Conservation (phyloP, 345 rosid species). For the Ailanthus altissimus region DNA sequence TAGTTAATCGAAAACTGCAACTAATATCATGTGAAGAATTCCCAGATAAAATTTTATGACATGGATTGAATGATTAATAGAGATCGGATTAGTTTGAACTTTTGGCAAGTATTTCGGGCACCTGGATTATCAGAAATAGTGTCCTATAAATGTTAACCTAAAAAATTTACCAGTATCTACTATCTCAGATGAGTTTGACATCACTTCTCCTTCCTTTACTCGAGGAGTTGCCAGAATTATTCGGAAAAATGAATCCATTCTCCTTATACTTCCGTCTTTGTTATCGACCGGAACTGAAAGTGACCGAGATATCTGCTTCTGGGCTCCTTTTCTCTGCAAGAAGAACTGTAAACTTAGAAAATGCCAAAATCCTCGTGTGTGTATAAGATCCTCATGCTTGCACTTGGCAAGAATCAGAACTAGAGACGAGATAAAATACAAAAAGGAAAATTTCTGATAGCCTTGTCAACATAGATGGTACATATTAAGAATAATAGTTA, state of each 20-base stretch:
- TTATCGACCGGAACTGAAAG: conserved; percentile 74
- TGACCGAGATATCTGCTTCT: conserved; percentile 60
- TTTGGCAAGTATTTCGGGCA: neutral
- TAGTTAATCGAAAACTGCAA: neutral
- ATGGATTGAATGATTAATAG: neutral
- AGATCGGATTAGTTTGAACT: neutral
- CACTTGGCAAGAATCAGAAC: neutral
- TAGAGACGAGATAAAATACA: neutral
- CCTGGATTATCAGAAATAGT: neutral
- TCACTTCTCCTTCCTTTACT: conserved; percentile 59
- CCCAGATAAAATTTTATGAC: neutral
- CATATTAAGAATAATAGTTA: conserved; percentile 2
- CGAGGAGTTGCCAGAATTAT: conserved; percentile 81
- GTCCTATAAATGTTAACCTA: neutral
- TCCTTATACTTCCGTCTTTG: conserved; percentile 64
- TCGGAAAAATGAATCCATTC: conserved; percentile 91
- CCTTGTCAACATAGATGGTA: neutral
- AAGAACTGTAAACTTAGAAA: conserved; percentile 18
- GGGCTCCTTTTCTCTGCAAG: conserved; percentile 61
- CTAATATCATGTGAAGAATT: neutral
- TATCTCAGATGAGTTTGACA: conserved; percentile 39
- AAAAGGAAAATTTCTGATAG: neutral
- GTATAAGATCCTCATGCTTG: neutral
- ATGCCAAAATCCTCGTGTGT: neutral
- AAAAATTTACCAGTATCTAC: conserved; percentile 44